phyloP scores from a whole-genome alignment of 768 basidiomycete genomes.

The Naganishia onofrii region DNA sequence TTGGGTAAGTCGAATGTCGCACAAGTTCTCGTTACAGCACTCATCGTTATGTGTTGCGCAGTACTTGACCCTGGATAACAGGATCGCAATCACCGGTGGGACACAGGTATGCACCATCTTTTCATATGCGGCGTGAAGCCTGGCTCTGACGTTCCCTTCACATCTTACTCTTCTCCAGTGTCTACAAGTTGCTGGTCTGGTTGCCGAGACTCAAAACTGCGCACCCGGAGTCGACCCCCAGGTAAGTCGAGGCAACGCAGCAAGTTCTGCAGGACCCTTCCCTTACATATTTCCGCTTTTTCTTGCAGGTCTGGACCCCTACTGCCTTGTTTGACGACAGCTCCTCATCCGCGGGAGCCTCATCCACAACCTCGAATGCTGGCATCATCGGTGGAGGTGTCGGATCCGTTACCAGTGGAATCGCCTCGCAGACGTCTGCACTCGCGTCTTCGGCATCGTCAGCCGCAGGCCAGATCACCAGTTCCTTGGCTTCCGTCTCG shows the following conservation, averaged over 20 bases:
- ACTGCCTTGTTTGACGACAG: slow-evolving; percentile 35
- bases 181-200: slow-evolving; percentile 24
- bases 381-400: slow-evolving; percentile 31
- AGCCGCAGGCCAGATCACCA: slow-evolving; percentile 6
- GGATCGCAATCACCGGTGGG: slow-evolving; percentile 32
- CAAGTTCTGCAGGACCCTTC: too few species aligned
- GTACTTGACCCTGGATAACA: slow-evolving; percentile 36
- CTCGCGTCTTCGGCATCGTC: slow-evolving; percentile 21
- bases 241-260: neutral
- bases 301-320: slow-evolving; percentile 28
- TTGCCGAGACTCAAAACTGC: slow-evolving; percentile 34
- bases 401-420: neutral
- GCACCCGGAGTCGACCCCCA: slow-evolving; percentile 32
- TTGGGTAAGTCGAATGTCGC: slow-evolving; percentile 19
- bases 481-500: slow-evolving; percentile 22
- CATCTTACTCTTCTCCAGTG: too few species aligned
- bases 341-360: slow-evolving; percentile 6
- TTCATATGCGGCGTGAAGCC: too few species aligned
- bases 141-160: too few species aligned
- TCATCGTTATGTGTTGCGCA: neutral
- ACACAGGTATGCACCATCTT: too few species aligned
- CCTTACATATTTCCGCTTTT: neutral
- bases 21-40: neutral
- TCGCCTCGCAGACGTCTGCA: slow-evolving; percentile 1
- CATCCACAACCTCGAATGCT: slow-evolving; percentile 9